These are phyloP conservation scores for Musa beccarii DNA, from an alignment of 176 grass and related monocot genomes.

Conservation along the genomic window DNA sequence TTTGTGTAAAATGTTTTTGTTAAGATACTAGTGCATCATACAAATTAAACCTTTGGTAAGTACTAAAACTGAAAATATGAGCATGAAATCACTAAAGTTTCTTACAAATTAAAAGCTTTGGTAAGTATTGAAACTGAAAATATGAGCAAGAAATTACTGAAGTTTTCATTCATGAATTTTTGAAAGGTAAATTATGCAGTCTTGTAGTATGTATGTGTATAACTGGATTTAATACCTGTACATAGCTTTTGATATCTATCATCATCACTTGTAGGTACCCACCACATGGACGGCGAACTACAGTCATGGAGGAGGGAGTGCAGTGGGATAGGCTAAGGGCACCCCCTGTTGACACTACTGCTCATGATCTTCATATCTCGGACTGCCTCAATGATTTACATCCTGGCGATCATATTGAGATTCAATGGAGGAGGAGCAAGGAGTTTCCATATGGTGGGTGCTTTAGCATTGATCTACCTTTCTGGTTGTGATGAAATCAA, in stretches of 20 bases:
- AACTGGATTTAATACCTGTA: too few species aligned
- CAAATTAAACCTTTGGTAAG: too few species aligned
- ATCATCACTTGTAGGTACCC: conserved; percentile 48
- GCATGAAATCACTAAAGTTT: neutral
- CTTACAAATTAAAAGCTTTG: too few species aligned
- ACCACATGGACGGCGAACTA: conserved; percentile 55
- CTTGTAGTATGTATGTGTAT: too few species aligned
- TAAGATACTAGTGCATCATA: too few species aligned
- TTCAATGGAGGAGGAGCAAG: conserved; percentile 97
- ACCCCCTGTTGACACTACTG: conserved; percentile 43
- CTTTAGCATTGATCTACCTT: neutral
- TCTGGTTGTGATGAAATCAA: too few species aligned
- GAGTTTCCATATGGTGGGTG: conserved; percentile 89
- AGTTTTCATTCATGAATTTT: neutral
- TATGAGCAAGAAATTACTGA: neutral
- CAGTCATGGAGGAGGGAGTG: conserved; percentile 57
- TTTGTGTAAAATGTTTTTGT: neutral
- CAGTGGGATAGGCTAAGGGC: conserved; percentile 78
- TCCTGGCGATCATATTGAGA: conserved; percentile 79
- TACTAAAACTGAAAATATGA: too few species aligned
- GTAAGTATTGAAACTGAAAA: too few species aligned
- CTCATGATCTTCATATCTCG: conserved; percentile 62
- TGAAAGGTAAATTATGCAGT: too few species aligned
- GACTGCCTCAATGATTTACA: conserved; percentile 61
- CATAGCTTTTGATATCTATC: neutral